These are phyloP conservation scores for Cystobasidium ongulense DNA, from an alignment of 768 basidiomycete species.

Conservation along the genomic window DNA sequence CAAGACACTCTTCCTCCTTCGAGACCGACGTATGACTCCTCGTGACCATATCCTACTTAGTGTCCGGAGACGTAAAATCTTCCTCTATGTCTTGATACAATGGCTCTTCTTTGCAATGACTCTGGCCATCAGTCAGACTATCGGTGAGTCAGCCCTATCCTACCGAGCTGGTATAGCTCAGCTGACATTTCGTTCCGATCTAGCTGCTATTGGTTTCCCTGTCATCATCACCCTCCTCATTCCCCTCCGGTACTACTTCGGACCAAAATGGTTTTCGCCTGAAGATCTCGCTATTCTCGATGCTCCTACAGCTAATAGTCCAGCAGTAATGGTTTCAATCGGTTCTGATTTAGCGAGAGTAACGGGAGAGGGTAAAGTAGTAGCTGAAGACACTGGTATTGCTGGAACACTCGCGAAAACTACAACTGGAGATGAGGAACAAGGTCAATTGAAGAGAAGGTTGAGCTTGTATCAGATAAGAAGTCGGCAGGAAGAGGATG, in stretches of 20 bases:
- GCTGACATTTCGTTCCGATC: constrained; percentile 3
- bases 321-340: constrained; percentile 40
- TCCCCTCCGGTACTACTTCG: constrained; percentile 62
- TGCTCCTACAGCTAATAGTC: constrained; percentile 61
- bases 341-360: constrained; percentile 35
- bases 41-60: constrained; percentile 59
- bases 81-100: constrained; percentile 66
- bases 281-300: constrained; percentile 81
- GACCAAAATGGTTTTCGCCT: constrained; percentile 62
- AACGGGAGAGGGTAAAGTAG: constrained; percentile 18
- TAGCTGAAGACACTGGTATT: constrained; percentile 22
- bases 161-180: not conserved
- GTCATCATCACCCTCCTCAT: constrained; percentile 75
- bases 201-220: constrained; percentile 87
- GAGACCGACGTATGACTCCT: constrained; percentile 60
- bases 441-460: not conserved
- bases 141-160: constrained; percentile 52
- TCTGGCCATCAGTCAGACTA: constrained; percentile 82
- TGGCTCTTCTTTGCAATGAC: constrained; percentile 76
- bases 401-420: constrained; percentile 10
- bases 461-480: constrained; percentile 1
- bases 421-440: not conserved
- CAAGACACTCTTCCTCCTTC: constrained; percentile 69
- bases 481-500: constrained; percentile 17
- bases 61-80: constrained; percentile 65